Evolutionary conservation across 1,284 basidiomycete genomes (phyloP).

Genomic region (Trichosporon asahii): DNA sequence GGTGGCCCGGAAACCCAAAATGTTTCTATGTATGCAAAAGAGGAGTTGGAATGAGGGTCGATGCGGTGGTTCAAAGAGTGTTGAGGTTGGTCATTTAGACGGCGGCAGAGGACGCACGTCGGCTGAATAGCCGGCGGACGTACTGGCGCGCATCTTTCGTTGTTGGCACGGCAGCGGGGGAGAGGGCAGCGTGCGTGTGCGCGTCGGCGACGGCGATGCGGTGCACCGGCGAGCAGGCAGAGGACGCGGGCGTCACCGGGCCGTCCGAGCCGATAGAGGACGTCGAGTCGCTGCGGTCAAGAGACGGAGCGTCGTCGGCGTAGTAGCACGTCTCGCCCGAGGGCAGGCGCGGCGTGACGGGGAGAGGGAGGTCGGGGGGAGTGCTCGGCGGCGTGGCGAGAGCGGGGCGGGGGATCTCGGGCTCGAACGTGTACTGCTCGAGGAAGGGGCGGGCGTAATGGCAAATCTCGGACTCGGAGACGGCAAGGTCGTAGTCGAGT

Average conservation of each 20-base stretch:
- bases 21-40: neutral
- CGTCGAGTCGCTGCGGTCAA: conserved; percentile 50
- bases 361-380: conserved; percentile 34
- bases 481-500: conserved; percentile 63
- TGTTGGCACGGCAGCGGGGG: conserved; percentile 5
- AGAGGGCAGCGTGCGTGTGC: neutral
- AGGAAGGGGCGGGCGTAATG: conserved; percentile 78
- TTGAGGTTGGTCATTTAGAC: neutral
- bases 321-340: conserved; percentile 15
- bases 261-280: conserved; percentile 50
- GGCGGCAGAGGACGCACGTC: neutral
- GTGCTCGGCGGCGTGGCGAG: conserved; percentile 27
- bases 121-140: conserved; percentile 3
- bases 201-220: neutral
- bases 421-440: conserved; percentile 25
- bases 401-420: conserved; percentile 22
- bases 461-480: conserved; percentile 59
- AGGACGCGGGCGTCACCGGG: conserved; percentile 33
- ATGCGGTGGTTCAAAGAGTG: neutral
- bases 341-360: conserved; percentile 33
- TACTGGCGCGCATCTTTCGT: neutral
- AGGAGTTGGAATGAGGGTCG: neutral
- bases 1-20: too few species aligned
- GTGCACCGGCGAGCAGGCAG: conserved; percentile 2
- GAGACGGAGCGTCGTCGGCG: conserved; percentile 31